phyloP scores from a whole-genome alignment of 2,329 filamentous ascomycete genomes.

The Colletotrichum sp. region DNA sequence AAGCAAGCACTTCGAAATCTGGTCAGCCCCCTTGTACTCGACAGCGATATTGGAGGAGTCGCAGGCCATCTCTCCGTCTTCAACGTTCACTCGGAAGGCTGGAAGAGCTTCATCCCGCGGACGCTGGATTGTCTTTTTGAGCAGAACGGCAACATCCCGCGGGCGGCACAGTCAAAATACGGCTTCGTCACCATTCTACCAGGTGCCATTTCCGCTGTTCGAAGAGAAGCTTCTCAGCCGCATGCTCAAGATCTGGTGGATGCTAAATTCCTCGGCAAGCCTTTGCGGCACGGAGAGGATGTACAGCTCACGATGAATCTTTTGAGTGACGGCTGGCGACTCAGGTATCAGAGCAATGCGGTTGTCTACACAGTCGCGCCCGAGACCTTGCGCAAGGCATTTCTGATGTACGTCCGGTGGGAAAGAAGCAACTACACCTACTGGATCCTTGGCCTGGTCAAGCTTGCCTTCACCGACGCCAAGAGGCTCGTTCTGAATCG shows the following conservation, averaged over 20 bases:
- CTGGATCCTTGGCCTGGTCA: not conserved
- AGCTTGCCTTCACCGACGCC: not conserved
- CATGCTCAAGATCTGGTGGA: not conserved
- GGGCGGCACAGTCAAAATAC: not conserved
- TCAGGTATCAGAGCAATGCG: not conserved
- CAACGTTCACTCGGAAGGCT: not conserved
- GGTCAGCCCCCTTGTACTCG: not conserved
- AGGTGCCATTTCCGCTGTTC: not conserved
- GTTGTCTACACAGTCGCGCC: conserved; percentile 1
- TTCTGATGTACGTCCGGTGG: conserved; percentile 3
- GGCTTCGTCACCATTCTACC: not conserved
- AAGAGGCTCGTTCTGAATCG: not conserved
- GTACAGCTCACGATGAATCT: not conserved
- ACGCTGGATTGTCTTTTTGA: not conserved
- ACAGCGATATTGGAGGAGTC: not conserved
- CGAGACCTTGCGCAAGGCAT: not conserved
- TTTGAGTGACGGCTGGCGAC: not conserved
- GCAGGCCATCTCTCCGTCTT: not conserved
- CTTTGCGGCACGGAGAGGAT: not conserved
- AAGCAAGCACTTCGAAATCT: not conserved
- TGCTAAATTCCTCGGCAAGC: not conserved
- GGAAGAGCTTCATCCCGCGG: not conserved
- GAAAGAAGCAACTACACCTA: conserved; percentile 1
- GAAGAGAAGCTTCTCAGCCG: not conserved
- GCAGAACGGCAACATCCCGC: not conserved